These are phyloP conservation scores for Pogostemon cablin DNA, from an alignment of 257 asterid species.

Conservation along the genomic window DNA sequence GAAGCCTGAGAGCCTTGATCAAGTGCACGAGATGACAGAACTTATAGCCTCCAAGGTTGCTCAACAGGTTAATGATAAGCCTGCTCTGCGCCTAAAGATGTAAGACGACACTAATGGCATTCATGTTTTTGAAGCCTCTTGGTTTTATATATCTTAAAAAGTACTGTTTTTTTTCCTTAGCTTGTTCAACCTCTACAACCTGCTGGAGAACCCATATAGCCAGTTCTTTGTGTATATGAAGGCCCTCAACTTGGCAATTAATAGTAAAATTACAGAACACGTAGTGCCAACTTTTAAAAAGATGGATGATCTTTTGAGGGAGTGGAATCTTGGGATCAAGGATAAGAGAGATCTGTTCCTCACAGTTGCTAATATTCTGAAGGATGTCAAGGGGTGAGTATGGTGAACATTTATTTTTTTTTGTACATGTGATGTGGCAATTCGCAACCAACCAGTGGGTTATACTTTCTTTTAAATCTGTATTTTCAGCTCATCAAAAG, in stretches of 20 bases:
- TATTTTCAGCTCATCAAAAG: slow-evolving; percentile 66
- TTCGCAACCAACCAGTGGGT: background rate
- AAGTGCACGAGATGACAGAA: slow-evolving; percentile 79
- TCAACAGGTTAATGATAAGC: slow-evolving; percentile 77
- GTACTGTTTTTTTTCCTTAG: slow-evolving; percentile 41
- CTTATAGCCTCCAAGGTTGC: slow-evolving; percentile 72
- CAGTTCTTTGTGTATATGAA: slow-evolving; percentile 83
- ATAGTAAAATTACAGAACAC: slow-evolving; percentile 78
- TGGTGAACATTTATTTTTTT: background rate
- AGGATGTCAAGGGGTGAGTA: slow-evolving; percentile 77
- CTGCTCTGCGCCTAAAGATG: slow-evolving; percentile 85
- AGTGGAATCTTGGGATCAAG: slow-evolving; percentile 82
- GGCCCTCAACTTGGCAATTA: slow-evolving; percentile 77
- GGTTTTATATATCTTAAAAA: slow-evolving; percentile 29
- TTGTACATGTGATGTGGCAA: slow-evolving; percentile 4
- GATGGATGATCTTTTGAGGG: slow-evolving; percentile 69
- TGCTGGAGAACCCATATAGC: slow-evolving; percentile 89
- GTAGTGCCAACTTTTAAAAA: slow-evolving; percentile 75
- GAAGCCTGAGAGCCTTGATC: slow-evolving; percentile 73
- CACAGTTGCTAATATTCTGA: slow-evolving; percentile 62
- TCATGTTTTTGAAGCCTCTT: slow-evolving; percentile 3
- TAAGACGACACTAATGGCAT: slow-evolving; percentile 34
- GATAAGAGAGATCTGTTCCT: slow-evolving; percentile 87
- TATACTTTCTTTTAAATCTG: slow-evolving; percentile 21
- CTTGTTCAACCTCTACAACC: slow-evolving; percentile 87